Base-by-base conservation (phyloP, 1,139 yeast species). In the Geotrichum armillariae region DNA sequence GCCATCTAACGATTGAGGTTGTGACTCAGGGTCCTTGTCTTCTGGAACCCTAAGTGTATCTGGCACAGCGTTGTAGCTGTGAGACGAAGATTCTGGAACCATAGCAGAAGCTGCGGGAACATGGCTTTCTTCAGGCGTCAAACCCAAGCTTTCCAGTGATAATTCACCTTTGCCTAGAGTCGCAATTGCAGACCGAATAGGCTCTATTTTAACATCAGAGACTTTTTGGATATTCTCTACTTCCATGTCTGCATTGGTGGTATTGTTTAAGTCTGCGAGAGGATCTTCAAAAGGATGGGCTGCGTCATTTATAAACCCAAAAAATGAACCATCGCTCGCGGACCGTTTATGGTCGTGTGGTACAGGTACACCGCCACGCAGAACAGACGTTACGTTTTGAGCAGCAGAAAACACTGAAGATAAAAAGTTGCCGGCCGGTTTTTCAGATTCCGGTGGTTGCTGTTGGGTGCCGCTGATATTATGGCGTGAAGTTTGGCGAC, bases 111-210 rank as follows among this genome's bases (percentile, higher is more conserved):
- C 66, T 66, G 42, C 65, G 57, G 9, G 17, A 5, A 20, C 12
- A 6, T 42, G 47, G 36, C 50, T 41, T 37, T 54, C 58, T 9
- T 57, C 60, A 36, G 57, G 58, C 8, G 51, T 57, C 47, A 71
- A 69, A 12, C 77, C 79, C 49, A 83, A 73, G 38, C 79, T 78
- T 46, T 79, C 83, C 16, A 89, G 68, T 0, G 84, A 74, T 47
- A 89, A 70, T 53, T 82, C 80, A 1, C 96, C 96, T 50, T 76
- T 73, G 1, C 96, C 96, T 57, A 88, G 65, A 0, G 94, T 80
- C 77, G 33, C 81, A 71, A 54, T 78, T 74, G 66, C 59, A 2
- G 64, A 54, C 37, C 82, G 71, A 1, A 85, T 66, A 0, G 91
- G 81, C 56, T 76, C 79, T 59, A 86, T 85, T 45, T 75, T 79